Evolutionary conservation across 2,329 filamentous ascomycete species (phyloP), one percentile per base, ranked within the genome.

Genomic region (Ophidiomyces ophidiicola): DNA sequence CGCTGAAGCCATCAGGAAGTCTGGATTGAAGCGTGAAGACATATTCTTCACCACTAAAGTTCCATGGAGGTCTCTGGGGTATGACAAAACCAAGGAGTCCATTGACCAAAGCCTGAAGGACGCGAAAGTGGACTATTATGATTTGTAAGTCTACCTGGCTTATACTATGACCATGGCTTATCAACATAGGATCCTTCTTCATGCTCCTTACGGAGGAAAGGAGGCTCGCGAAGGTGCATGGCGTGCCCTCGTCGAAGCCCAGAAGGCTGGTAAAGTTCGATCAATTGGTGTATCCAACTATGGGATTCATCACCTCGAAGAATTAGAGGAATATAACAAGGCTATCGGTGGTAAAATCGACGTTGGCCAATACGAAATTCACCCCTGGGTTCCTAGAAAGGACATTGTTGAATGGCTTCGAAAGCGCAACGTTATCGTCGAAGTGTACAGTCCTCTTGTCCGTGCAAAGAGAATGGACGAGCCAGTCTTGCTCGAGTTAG

Each of bases 291-390:
- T 63, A 6, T 63, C 60, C 15, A 63, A 63, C 47, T 63, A 54
- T 38, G 52, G 52, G 8, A 51, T 63, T n/a, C 52, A 56, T 43
- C 59, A 63, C 25, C 55, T 63, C 2, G 52, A 63, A 12, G 60
- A 63, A 42, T 44, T 63, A 26, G 59, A 63, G 39, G 54, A 51
- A 35, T 62, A 63, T 42, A 63, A 59, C 42, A 53, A 57, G 44
- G 50, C 48, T 19, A 53, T 48, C 31, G 73, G 71, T 3, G 83
- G 83, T 17, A 66, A 83, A 28, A 71, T 94, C 52, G 81, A 78
- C 44, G 81, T 94, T 25, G 86, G 84, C 28, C 87, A 94, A 61
- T 85, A 81, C 61, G 87, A 94, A 62, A 64, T 94, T 7, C 87
- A 94, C 60, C 87, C 87, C 1, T 94, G 85, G 86, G 74, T 86